Conservation (phyloP, 805 yeast genomes). For the Saturnispora ahearnii region DNA sequence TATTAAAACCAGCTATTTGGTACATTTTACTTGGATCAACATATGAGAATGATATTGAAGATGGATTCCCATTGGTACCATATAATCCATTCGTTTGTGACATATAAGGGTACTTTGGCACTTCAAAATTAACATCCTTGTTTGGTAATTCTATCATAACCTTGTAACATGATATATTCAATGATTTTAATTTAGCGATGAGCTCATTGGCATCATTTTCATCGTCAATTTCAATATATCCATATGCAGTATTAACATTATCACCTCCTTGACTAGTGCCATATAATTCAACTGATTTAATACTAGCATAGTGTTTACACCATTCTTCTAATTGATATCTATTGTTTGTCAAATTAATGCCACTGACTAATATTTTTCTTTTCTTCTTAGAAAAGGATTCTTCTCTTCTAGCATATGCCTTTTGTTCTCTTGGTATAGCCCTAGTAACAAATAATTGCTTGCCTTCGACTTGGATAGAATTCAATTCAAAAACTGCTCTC, state of each 20-base stretch:
- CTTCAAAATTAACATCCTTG: conserved; percentile 9
- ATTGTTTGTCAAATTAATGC: conserved; percentile 19
- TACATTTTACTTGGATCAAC: conserved; percentile 22
- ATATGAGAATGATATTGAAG: conserved; percentile 18
- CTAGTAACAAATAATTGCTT: conserved; percentile 25
- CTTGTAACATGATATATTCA: conserved; percentile 24
- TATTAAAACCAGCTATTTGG: conserved; percentile 22
- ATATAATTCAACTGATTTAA: conserved; percentile 23
- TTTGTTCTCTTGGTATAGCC: conserved; percentile 28
- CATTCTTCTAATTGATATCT: conserved; percentile 19
- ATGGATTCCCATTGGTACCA: neutral
- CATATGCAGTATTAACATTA: conserved; percentile 17
- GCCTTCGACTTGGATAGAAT: conserved; percentile 23
- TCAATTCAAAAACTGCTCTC: conserved; percentile 20
- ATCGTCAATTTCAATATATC: conserved; percentile 24
- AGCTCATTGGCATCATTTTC: conserved; percentile 21
- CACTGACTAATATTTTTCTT: conserved; percentile 22
- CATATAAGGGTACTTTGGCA: conserved; percentile 11
- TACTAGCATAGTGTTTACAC: conserved; percentile 21
- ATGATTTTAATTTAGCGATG: conserved; percentile 15
- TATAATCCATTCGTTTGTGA: neutral
- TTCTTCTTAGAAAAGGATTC: conserved; percentile 16
- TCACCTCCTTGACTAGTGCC: conserved; percentile 11
- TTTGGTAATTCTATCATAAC: conserved; percentile 23
- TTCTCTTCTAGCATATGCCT: conserved; percentile 18